Conservation (phyloP, 306 rosid species). For the Lathyrus tuberosus region DNA sequence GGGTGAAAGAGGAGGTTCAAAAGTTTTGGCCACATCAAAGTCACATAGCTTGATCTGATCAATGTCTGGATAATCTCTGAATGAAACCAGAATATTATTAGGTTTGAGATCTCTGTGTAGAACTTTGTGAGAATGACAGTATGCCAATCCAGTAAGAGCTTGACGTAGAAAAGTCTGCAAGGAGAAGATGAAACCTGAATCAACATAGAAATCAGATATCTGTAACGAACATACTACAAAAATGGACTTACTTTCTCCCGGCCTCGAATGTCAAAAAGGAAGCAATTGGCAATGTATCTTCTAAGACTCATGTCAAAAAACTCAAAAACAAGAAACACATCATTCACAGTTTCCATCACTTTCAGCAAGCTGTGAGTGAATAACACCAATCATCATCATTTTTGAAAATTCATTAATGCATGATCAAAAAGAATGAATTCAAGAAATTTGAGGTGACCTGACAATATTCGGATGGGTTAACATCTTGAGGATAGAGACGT, state of each 20-base stretch:
- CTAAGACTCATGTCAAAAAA: neutral
- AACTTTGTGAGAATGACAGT: slow-evolving; percentile 22
- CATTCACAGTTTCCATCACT: neutral
- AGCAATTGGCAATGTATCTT: neutral
- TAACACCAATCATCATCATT: neutral
- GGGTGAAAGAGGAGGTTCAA: slow-evolving; percentile 16
- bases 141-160: slow-evolving; percentile 16
- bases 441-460: neutral
- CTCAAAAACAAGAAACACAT: slow-evolving; percentile 16
- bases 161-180: slow-evolving; percentile 13
- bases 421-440: too few species aligned
- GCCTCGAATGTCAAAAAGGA: too few species aligned
- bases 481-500: slow-evolving; percentile 2
- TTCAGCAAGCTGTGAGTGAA: slow-evolving; percentile 22
- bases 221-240: neutral
- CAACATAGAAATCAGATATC: neutral
- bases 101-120: slow-evolving; percentile 33
- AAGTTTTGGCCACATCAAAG: slow-evolving; percentile 3
- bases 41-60: neutral
- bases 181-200: neutral
- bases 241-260: neutral
- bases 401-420: too few species aligned
- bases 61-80: too few species aligned
- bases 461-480: neutral
- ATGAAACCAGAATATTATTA: neutral